phyloP scores from a whole-genome alignment of 2,329 filamentous ascomycete genomes.

The Penicillium concentricum region DNA sequence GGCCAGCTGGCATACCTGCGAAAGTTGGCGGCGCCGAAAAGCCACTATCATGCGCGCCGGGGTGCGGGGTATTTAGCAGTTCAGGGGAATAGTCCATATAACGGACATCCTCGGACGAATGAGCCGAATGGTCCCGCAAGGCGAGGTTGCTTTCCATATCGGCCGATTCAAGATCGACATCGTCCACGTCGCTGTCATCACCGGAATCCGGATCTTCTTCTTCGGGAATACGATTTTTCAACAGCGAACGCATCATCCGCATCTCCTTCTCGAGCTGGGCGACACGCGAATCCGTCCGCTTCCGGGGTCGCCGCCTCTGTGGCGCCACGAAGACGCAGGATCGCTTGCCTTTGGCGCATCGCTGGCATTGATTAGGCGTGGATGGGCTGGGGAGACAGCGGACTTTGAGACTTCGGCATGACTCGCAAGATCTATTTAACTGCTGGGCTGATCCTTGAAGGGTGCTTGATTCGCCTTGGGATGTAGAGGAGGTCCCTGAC shows the following conservation, averaged over 20 bases:
- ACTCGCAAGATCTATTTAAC: slow-evolving; percentile 39
- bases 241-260: slow-evolving; percentile 38
- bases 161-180: slow-evolving; percentile 14
- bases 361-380: slow-evolving; percentile 36
- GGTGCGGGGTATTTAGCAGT: slow-evolving; percentile 16
- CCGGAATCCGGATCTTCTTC: slow-evolving; percentile 26
- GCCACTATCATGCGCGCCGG: slow-evolving; percentile 19
- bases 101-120: slow-evolving; percentile 20
- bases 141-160: slow-evolving; percentile 18
- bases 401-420: slow-evolving; percentile 38
- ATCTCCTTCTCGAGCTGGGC: slow-evolving; percentile 40
- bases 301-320: slow-evolving; percentile 37
- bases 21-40: slow-evolving; percentile 22
- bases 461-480: slow-evolving; percentile 19
- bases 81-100: slow-evolving; percentile 29
- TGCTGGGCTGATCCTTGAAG: slow-evolving; percentile 27
- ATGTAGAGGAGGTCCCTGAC: slow-evolving; percentile 22
- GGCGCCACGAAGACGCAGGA: slow-evolving; percentile 38
- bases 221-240: slow-evolving; percentile 32
- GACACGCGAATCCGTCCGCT: slow-evolving; percentile 38
- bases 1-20: slow-evolving; percentile 17
- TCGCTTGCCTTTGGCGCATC: slow-evolving; percentile 37
- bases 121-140: slow-evolving; percentile 22
- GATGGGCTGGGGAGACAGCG: slow-evolving; percentile 35
- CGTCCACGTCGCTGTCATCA: slow-evolving; percentile 22